These are phyloP conservation scores for Acanthamoeba culbertsoni DNA, from an alignment of 208 protist species.

Conservation along the genomic window DNA sequence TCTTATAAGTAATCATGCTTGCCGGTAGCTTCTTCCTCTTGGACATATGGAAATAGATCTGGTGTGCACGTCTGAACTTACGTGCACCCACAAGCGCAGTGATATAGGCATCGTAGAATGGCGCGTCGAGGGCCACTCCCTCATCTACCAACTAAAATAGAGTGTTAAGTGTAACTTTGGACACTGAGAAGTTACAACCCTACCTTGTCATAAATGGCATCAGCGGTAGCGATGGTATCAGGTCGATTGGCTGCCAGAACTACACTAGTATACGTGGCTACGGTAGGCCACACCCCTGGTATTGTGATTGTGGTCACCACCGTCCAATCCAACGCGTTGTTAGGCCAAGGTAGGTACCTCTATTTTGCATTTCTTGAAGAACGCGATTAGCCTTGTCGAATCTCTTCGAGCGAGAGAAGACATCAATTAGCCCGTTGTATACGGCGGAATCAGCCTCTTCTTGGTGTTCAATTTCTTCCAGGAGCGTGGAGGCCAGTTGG, in stretches of 20 bases:
- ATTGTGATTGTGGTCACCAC: neutral
- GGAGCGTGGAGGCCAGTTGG: neutral
- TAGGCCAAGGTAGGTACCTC: neutral
- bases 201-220: constrained; percentile 5
- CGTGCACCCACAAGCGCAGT: neutral
- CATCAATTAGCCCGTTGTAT: neutral
- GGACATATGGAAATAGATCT: constrained; percentile 18
- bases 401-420: neutral
- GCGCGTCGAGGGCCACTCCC: neutral
- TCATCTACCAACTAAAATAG: constrained; percentile 27
- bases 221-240: neutral
- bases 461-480: neutral
- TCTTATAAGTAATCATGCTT: neutral
- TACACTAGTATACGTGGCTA: neutral
- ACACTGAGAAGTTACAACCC: neutral
- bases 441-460: neutral
- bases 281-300: neutral
- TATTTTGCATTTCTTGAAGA: neutral
- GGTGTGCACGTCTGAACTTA: neutral
- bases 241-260: neutral
- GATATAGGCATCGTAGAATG: neutral
- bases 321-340: neutral
- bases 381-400: neutral
- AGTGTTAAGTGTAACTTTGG: neutral
- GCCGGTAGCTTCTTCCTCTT: neutral